Percentiles rank a stretch among this genome's conserved stretches.
These are phyloP conservation scores for Psilocybe sp. DNA, from an alignment of 768 basidiomycete species.

Conservation along the genomic window DNA sequence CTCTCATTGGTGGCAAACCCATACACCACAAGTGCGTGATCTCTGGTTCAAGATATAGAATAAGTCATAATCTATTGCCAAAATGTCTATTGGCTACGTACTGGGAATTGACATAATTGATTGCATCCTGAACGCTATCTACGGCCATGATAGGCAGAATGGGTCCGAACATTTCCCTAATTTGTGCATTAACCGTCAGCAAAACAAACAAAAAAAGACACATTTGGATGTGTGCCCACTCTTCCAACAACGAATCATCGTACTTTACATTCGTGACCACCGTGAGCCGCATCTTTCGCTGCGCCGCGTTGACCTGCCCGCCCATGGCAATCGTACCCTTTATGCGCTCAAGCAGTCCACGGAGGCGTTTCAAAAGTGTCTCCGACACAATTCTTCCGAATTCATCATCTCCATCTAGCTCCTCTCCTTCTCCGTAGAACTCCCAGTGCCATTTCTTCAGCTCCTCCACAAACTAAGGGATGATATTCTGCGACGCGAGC, in stretches of 20 bases:
- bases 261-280: constrained; percentile 51
- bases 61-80: neutral
- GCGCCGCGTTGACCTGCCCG: constrained; percentile 24
- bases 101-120: constrained; percentile 53
- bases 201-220: neutral
- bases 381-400: constrained; percentile 54
- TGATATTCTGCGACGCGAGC: constrained; percentile 33
- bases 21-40: constrained; percentile 62
- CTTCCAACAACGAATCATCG: constrained; percentile 60
- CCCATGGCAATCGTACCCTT: constrained; percentile 57
- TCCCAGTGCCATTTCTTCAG: constrained; percentile 38
- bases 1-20: constrained; percentile 52
- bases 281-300: constrained; percentile 54
- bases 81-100: constrained; percentile 25
- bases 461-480: constrained; percentile 44
- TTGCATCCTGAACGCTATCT: constrained; percentile 50
- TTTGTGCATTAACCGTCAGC: neutral
- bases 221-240: no score
- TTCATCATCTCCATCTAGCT: constrained; percentile 39
- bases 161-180: constrained; percentile 76
- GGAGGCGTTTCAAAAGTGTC: constrained; percentile 52
- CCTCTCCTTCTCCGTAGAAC: constrained; percentile 59
- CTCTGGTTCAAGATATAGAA: constrained; percentile 26
- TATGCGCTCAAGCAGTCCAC: constrained; percentile 47
- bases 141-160: constrained; percentile 63